phyloP scores from a whole-genome alignment of 164 flowering plant genomes.

The Annona squamosa region DNA sequence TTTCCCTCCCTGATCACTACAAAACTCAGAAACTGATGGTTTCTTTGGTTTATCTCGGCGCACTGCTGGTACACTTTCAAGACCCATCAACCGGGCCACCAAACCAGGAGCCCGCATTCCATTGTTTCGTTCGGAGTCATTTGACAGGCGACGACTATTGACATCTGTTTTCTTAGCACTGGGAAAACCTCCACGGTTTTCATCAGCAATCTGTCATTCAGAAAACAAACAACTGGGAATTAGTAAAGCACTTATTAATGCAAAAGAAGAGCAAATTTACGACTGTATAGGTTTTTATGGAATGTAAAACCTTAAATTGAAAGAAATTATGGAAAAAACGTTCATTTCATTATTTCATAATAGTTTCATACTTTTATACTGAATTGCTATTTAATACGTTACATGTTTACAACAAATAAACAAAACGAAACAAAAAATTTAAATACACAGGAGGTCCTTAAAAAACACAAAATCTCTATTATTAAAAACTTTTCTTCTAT shows the following conservation, averaged over 20 bases:
- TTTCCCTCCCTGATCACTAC: conserved; percentile 15
- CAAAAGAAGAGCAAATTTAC: not conserved
- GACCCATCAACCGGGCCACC: conserved; percentile 94
- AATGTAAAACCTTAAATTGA: not conserved
- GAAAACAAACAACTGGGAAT: not conserved
- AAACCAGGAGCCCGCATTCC: conserved; percentile 58
- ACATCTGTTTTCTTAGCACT: conserved; percentile 33
- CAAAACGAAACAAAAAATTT: no score
- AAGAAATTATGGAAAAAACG: no score
- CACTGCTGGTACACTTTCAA: conserved; percentile 66
- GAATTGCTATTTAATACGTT: no score
- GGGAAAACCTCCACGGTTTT: conserved; percentile 83
- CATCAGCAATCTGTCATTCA: conserved; percentile 63
- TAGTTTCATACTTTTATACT: no score
- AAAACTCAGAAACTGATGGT: conserved; percentile 16
- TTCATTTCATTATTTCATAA: no score
- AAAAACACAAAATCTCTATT: no score
- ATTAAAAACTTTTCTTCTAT: no score
- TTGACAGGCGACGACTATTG: conserved; percentile 1
- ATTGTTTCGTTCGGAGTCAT: conserved; percentile 26
- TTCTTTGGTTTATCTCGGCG: conserved; percentile 32
- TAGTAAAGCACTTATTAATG: not conserved
- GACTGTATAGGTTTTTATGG: not conserved
- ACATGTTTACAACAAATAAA: no score
- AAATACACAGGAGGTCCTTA: no score